Evolutionary conservation across 176 grass and related monocot genomes (phyloP).

Genomic region (Triticum urartu): DNA sequence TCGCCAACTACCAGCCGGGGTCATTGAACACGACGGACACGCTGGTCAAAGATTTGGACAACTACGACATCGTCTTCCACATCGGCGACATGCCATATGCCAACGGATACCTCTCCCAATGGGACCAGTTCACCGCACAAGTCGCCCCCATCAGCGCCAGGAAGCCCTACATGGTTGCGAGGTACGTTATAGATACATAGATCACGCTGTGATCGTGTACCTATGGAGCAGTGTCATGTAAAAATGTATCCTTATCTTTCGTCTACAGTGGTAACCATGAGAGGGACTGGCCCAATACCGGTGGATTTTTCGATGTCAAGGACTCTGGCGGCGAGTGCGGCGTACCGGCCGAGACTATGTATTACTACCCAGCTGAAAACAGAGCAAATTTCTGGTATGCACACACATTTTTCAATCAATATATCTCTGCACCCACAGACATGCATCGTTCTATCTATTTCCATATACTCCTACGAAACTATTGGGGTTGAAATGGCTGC

Average conservation of each 20-base stretch:
- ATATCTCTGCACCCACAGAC: neutral
- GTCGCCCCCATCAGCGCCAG: conserved; percentile 62
- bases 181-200: conserved; percentile 16
- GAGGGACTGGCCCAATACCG: conserved; percentile 68
- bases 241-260: neutral
- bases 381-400: conserved; percentile 65
- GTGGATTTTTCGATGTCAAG: conserved; percentile 57
- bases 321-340: conserved; percentile 95
- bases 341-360: conserved; percentile 69
- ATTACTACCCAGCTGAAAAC: conserved; percentile 80
- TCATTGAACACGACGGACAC: conserved; percentile 79
- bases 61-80: conserved; percentile 90
- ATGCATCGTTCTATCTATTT: neutral
- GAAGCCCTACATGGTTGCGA: conserved; percentile 83
- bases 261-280: conserved; percentile 78
- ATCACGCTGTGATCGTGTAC: neutral
- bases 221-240: neutral
- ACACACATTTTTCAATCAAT: neutral
- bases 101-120: conserved; percentile 88
- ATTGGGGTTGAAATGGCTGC: too few species aligned
- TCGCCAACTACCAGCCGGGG: conserved; percentile 68
- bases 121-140: conserved; percentile 94
- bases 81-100: conserved; percentile 86
- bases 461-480: too few species aligned
- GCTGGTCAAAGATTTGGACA: conserved; percentile 55